Evolutionary conservation across 2,329 filamentous ascomycete species (phyloP), one percentile per base, ranked within the genome.

Genomic region (Microcyclospora pomicola): DNA sequence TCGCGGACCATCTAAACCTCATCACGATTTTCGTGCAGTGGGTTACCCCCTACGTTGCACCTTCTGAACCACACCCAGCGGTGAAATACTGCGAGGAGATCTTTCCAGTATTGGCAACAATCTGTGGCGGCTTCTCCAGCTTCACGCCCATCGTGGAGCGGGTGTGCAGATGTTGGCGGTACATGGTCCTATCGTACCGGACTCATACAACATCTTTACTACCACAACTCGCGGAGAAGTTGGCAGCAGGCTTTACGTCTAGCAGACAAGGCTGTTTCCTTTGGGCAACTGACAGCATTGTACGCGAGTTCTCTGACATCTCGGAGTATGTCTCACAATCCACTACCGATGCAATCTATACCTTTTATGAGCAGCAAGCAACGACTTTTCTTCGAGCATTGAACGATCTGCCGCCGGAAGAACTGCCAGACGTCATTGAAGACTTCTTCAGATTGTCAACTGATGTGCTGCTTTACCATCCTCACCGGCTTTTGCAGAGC

Each of bases 31-130:
- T 96, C 56, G 74, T 92, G 33, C 81, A 94, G 58, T 65, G 70
- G 46, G 75, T 81, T 9, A 77, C 80, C 39, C 91, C 91, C 0
- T 80, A 82, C 38, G 73, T 88, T 31, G 73, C 75, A 15, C 72
- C 73, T 7, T 72, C 72, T 36, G 70, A 85, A 46, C 78, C 84
- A 42, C 87, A 96, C 55, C 88, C 88, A 5, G 86, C 84, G 1
- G 87, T 98, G 41, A 87, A 86, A 60, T 98, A 98, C 64, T 96
- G 91, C 72, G 76, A 88, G 51, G 87, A 96, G 57, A 81, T 95
- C 14, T 85, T 96, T 59, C 83, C 85, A 0, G 77, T 95, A 30
- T 69, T 96, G 42, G 77, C 83, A 7, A 84, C 82, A 6, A 82
- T 98, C 42, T 72, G 92, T 39, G 82, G 92, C 52, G 88, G 80